These are phyloP conservation scores for Aspergillus olivimuriae DNA, from an alignment of 495 filamentous ascomycete species.

Conservation along the genomic window DNA sequence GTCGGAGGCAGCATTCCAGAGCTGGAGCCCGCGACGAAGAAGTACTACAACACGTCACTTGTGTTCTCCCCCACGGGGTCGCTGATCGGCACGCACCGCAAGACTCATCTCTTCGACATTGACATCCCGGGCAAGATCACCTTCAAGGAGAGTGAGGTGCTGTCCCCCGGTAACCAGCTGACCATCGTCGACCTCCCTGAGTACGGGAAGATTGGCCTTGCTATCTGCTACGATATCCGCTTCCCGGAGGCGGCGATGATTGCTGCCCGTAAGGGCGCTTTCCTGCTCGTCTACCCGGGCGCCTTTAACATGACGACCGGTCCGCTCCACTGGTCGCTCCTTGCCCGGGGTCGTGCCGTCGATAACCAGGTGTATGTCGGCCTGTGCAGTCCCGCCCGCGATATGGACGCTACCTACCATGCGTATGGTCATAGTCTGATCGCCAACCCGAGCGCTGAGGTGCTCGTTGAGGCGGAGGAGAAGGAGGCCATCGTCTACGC, in stretches of 20 bases:
- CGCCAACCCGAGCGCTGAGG: conserved; percentile 79
- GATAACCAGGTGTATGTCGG: conserved; percentile 96
- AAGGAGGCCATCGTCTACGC: conserved; percentile 69
- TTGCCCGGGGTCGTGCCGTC: conserved; percentile 75
- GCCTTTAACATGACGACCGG: conserved; percentile 95
- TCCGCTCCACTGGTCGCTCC: conserved; percentile 81
- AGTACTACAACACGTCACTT: conserved; percentile 88
- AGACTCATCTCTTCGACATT: conserved; percentile 98
- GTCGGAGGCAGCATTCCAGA: conserved; percentile 94
- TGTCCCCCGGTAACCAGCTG: conserved; percentile 73
- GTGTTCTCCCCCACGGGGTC: conserved; percentile 71
- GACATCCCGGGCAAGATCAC: conserved; percentile 91
- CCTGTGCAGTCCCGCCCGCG: conserved; percentile 84
- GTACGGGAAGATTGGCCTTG: conserved; percentile 78
- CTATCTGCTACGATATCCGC: conserved; percentile 95
- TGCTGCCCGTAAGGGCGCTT: conserved; percentile 74
- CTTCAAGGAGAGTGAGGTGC: conserved; percentile 85
- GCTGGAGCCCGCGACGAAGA: conserved; percentile 51
- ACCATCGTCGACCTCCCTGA: conserved; percentile 79
- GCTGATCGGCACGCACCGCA: conserved; percentile 82
- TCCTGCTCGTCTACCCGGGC: conserved; percentile 84
- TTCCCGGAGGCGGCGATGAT: conserved; percentile 94
- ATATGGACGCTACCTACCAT: conserved; percentile 70
- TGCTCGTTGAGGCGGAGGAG: conserved; percentile 70
- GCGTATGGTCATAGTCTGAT: conserved; percentile 90